phyloP scores from a whole-genome alignment of 345 rosid species.

The thale cress (Arabidopsis thaliana) region DNA sequence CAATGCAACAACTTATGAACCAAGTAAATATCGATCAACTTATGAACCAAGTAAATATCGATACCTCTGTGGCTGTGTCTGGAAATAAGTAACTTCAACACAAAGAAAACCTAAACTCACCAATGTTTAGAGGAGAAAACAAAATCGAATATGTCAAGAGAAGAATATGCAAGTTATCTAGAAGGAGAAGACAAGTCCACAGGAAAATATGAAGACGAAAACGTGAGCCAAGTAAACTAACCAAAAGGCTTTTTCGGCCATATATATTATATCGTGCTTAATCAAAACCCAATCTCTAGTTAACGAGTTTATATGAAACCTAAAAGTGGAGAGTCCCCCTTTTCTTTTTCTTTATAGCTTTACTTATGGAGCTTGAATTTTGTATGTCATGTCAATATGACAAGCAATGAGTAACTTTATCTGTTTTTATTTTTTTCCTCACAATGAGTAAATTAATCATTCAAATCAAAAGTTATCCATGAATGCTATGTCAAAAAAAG shows the following conservation, averaged over 20 bases:
- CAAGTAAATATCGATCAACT: background rate
- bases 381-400: too few relatives aligned
- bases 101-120: slow-evolving; percentile 16
- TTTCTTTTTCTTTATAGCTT: too few relatives aligned
- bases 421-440: too few relatives aligned
- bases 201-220: background rate
- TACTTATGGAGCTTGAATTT: too few relatives aligned
- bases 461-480: too few relatives aligned
- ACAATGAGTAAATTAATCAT: too few relatives aligned
- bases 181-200: background rate
- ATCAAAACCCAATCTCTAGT: background rate
- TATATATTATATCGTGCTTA: background rate
- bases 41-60: too few relatives aligned
- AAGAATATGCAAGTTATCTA: too few relatives aligned
- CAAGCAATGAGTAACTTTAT: too few relatives aligned
- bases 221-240: background rate
- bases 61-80: background rate
- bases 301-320: background rate
- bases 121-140: background rate
- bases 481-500: too few relatives aligned
- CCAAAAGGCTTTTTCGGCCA: background rate
- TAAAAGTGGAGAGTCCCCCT: too few relatives aligned
- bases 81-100: slow-evolving; percentile 5
- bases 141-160: background rate
- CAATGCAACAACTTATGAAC: background rate